Conservation (phyloP, 2,329 filamentous ascomycete genomes). For the Acephala macrosclerotiorum region DNA sequence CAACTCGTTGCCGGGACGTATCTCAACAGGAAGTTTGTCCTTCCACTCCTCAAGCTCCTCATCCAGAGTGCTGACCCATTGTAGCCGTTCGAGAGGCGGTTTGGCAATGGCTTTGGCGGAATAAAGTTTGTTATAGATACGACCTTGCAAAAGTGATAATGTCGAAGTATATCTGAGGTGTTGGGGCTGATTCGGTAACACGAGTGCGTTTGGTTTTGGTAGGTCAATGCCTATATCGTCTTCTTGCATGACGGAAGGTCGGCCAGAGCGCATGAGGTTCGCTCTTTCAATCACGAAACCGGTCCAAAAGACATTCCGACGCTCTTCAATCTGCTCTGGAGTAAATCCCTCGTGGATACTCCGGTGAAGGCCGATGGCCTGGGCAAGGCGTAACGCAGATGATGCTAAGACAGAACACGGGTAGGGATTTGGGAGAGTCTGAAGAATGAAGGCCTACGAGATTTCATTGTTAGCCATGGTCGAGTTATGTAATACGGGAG, state of each 20-base stretch:
- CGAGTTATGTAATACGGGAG: neutral
- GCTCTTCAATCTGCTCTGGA: neutral
- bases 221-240: constrained; percentile 4
- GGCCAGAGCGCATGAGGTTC: neutral
- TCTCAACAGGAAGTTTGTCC: neutral
- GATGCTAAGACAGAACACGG: neutral
- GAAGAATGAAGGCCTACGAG: neutral
- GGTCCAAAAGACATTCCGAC: constrained; percentile 5
- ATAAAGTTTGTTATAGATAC: constrained; percentile 4
- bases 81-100: neutral
- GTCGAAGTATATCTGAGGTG: neutral
- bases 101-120: neutral
- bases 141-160: neutral
- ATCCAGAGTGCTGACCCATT: constrained; percentile 5
- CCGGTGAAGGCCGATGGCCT: neutral
- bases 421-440: constrained; percentile 5
- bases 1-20: neutral
- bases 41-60: constrained; percentile 1
- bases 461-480: neutral
- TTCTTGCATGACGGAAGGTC: constrained; percentile 4
- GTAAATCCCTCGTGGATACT: neutral
- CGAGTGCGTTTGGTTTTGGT: neutral
- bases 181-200: neutral
- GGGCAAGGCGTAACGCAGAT: neutral
- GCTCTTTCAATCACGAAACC: neutral